A percentile compares a stretch with the other conserved stretches of the same genome.
Evolutionary conservation across 129 eudicot species (phyloP).

Genomic region (Scalesia atractyloides): DNA sequence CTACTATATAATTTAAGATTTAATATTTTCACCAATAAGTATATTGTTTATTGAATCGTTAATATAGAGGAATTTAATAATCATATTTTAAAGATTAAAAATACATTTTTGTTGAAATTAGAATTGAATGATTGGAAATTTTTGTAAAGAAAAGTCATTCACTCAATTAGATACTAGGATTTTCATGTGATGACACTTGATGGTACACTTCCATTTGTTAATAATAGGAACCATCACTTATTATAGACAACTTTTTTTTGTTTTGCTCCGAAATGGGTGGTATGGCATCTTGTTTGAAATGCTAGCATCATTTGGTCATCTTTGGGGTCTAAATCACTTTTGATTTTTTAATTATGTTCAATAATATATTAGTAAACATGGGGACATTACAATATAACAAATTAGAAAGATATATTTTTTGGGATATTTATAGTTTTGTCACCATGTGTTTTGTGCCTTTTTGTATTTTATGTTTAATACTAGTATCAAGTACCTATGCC

Average conservation of each 20-base stretch:
- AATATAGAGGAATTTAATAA: too few relatives aligned
- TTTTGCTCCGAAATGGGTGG: not conserved
- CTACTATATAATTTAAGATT: too few relatives aligned
- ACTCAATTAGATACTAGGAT: not conserved
- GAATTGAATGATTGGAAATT: not conserved
- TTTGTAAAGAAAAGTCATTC: not conserved
- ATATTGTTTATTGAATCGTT: too few relatives aligned
- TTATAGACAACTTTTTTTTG: not conserved
- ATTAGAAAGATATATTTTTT: not conserved
- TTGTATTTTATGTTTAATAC: too few relatives aligned
- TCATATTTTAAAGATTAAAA: not conserved
- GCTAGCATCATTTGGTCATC: constrained; percentile 9
- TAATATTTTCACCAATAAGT: too few relatives aligned
- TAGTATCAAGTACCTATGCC: too few relatives aligned
- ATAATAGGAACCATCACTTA: not conserved
- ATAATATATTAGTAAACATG: not conserved
- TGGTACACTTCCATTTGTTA: not conserved
- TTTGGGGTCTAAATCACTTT: constrained; percentile 9
- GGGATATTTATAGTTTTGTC: not conserved
- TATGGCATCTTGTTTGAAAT: constrained; percentile 7
- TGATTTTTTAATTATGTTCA: not conserved
- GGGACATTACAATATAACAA: not conserved
- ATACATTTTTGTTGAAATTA: not conserved
- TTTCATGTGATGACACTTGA: not conserved
- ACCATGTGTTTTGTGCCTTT: not conserved